phyloP scores from a whole-genome alignment of 345 rosid species.

The Arabidopsis thaliana region DNA sequence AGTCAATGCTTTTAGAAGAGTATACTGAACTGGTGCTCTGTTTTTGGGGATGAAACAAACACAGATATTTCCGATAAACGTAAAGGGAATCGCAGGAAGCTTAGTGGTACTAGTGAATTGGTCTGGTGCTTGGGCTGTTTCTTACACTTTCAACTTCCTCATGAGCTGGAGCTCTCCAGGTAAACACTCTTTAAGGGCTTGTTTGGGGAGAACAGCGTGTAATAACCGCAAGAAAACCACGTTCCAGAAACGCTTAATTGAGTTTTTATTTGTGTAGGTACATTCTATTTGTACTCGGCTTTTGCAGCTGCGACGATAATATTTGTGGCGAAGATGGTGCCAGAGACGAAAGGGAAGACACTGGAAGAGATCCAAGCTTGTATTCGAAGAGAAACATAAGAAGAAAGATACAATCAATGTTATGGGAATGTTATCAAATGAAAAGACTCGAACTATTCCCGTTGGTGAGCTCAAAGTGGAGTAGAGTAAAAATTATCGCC shows the following conservation, averaged over 20 bases:
- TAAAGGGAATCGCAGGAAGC: slow-evolving; percentile 93
- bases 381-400: slow-evolving; percentile 51
- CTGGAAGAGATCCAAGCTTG: slow-evolving; percentile 82
- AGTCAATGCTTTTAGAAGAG: not conserved
- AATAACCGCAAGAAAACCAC: not conserved
- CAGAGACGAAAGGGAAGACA: slow-evolving; percentile 95
- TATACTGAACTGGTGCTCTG: not conserved
- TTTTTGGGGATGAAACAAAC: slow-evolving; percentile 11
- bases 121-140: slow-evolving; percentile 93
- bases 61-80: slow-evolving; percentile 88
- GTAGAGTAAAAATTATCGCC: not conserved
- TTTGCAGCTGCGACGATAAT: slow-evolving; percentile 64
- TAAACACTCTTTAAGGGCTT: slow-evolving; percentile 27
- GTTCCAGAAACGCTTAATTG: not conserved
- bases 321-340: slow-evolving; percentile 78
- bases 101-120: slow-evolving; percentile 89
- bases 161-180: slow-evolving; percentile 85
- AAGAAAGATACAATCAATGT: not conserved
- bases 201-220: not conserved
- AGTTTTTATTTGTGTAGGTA: slow-evolving; percentile 59
- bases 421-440: not conserved
- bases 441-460: slow-evolving; percentile 7
- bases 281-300: slow-evolving; percentile 72
- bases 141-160: slow-evolving; percentile 85
- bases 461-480: not conserved